These are phyloP conservation scores for Clonostachys rhizophaga DNA, from an alignment of 2,329 filamentous ascomycete genomes.

Conservation along the genomic window DNA sequence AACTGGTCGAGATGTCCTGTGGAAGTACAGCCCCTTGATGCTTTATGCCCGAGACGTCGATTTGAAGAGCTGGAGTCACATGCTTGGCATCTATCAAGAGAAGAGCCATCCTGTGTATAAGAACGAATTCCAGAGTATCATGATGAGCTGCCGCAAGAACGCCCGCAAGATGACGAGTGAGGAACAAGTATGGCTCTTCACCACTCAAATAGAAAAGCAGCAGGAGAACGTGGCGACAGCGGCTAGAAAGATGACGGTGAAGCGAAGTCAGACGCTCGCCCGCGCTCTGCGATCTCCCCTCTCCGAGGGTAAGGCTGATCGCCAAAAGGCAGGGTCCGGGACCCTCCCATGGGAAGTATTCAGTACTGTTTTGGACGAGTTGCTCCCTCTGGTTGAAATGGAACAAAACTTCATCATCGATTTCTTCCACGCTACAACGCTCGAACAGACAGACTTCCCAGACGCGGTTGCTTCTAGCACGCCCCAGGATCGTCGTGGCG, in stretches of 20 bases:
- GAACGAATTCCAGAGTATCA: conserved; percentile 74
- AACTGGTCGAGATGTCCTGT: conserved; percentile 67
- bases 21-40: conserved; percentile 84
- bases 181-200: conserved; percentile 83
- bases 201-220: conserved; percentile 77
- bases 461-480: conserved; percentile 66
- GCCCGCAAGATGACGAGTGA: conserved; percentile 71
- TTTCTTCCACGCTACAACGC: conserved; percentile 90
- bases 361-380: conserved; percentile 72
- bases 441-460: conserved; percentile 76
- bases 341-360: conserved; percentile 80
- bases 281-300: conserved; percentile 66
- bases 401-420: conserved; percentile 98
- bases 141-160: conserved; percentile 74
- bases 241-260: conserved; percentile 87
- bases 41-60: conserved; percentile 87
- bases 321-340: conserved; percentile 62
- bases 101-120: conserved; percentile 74
- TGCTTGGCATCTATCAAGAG: conserved; percentile 77
- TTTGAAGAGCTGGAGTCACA: conserved; percentile 71
- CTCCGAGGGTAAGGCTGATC: conserved; percentile 46
- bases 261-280: conserved; percentile 83
- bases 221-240: conserved; percentile 67
- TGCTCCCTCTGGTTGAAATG: conserved; percentile 77
- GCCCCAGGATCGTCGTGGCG: conserved; percentile 65